Evolutionary conservation across 495 filamentous ascomycete species (phyloP).

Genomic region (Extremus antarcticus): DNA sequence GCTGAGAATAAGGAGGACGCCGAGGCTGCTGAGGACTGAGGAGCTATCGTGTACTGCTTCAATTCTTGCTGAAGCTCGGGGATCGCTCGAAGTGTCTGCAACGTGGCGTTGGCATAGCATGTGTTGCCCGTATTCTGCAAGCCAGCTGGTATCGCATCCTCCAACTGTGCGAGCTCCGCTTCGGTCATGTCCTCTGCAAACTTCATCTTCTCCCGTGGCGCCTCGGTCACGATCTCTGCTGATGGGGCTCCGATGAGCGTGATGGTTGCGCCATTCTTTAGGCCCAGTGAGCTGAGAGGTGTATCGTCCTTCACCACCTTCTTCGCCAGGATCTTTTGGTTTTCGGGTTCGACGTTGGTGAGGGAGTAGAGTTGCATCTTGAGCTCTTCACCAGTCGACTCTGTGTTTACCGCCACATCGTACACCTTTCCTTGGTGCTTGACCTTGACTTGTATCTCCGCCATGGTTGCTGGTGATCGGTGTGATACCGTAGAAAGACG

Average conservation of each 20-base stretch:
- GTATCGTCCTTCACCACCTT: conserved; percentile 93
- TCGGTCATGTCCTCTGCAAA: conserved; percentile 98
- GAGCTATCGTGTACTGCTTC: conserved; percentile 47
- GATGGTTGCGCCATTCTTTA: conserved; percentile 77
- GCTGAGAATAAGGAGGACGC: conserved; percentile 34
- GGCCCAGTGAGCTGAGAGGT: conserved; percentile 65
- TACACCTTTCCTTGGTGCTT: conserved; percentile 93
- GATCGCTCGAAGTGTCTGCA: conserved; percentile 78
- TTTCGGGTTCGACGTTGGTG: conserved; percentile 89
- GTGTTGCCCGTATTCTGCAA: conserved; percentile 92
- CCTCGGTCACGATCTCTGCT: conserved; percentile 46
- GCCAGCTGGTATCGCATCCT: conserved; percentile 78
- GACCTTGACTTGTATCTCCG: conserved; percentile 57
- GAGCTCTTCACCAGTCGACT: conserved; percentile 78
- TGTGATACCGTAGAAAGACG: not conserved
- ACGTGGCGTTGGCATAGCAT: conserved; percentile 94
- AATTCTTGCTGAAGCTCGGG: conserved; percentile 85
- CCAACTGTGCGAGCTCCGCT: conserved; percentile 71
- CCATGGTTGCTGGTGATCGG: conserved; percentile 35
- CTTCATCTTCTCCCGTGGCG: conserved; percentile 71
- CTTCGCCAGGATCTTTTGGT: conserved; percentile 91
- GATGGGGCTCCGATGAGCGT: conserved; percentile 96
- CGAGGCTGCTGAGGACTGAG: conserved; percentile 19
- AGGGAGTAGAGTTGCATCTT: conserved; percentile 92
- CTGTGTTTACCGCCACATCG: conserved; percentile 80